A percentile compares a stretch with the other conserved stretches of the same genome.
Conservation (phyloP, 768 basidiomycete genomes). For the Mycena metata region DNA sequence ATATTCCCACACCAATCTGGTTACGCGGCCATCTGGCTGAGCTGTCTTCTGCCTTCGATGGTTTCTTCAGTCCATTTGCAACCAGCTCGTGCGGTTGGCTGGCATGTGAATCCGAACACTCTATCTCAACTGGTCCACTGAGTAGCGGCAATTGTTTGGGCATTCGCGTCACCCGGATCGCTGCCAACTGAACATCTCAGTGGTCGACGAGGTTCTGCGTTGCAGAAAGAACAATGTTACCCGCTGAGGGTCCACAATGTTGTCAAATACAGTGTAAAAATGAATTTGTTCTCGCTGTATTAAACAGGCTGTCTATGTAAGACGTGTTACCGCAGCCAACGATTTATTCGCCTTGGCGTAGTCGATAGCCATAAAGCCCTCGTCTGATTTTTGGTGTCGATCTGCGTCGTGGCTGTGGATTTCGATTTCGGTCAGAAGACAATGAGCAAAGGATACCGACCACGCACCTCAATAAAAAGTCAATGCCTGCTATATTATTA, state of each 20-base stretch:
- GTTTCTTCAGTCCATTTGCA: constrained; percentile 12
- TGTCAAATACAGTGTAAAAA: no score
- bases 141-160: background rate
- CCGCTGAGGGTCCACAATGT: no score
- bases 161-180: background rate
- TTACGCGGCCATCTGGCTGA: constrained; percentile 11
- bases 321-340: constrained; percentile 7
- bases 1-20: constrained; percentile 8
- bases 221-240: background rate
- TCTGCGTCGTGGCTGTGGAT: constrained; percentile 16
- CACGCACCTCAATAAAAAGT: constrained; percentile 28
- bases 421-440: background rate
- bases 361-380: constrained; percentile 14
- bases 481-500: constrained; percentile 23
- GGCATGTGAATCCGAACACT: constrained; percentile 4
- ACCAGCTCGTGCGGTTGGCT: constrained; percentile 11
- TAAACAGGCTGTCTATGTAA: background rate
- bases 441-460: background rate
- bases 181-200: background rate
- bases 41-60: constrained; percentile 6
- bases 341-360: constrained; percentile 9
- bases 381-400: constrained; percentile 1
- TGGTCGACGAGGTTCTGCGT: constrained; percentile 1
- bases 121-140: constrained; percentile 2
- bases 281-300: no score